phyloP scores from a whole-genome alignment of 768 basidiomycete genomes.

The Lactarius indigo region DNA sequence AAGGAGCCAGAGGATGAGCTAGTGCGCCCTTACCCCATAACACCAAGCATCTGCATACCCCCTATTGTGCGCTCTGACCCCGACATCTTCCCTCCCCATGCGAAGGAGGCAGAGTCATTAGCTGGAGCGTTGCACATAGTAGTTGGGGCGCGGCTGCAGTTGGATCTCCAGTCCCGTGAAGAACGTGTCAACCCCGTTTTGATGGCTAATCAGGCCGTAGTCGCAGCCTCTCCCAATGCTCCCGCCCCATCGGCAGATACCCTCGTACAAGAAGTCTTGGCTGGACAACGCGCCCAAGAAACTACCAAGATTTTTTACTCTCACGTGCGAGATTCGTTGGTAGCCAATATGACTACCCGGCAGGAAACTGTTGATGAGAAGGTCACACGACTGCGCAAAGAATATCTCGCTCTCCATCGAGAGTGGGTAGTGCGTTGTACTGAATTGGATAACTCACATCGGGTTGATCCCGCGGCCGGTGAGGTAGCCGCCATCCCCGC shows the following conservation, averaged over 20 bases:
- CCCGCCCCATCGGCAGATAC: slow-evolving; percentile 37
- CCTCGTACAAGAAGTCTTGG: slow-evolving; percentile 47
- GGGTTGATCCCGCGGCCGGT: slow-evolving; percentile 38
- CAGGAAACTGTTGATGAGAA: slow-evolving; percentile 52
- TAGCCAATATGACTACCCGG: slow-evolving; percentile 51
- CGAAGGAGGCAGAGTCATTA: slow-evolving; percentile 33
- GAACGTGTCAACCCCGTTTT: slow-evolving; percentile 65
- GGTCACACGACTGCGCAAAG: slow-evolving; percentile 49
- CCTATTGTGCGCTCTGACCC: not conserved
- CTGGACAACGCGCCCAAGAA: slow-evolving; percentile 35
- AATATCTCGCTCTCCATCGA: slow-evolving; percentile 67
- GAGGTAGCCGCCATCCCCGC: slow-evolving; percentile 34
- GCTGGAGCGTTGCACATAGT: slow-evolving; percentile 61
- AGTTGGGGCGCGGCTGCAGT: slow-evolving; percentile 56
- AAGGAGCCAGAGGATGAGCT: slow-evolving; percentile 22
- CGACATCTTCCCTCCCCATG: slow-evolving; percentile 9
- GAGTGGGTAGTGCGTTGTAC: slow-evolving; percentile 72
- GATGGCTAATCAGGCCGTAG: slow-evolving; percentile 51
- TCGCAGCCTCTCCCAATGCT: slow-evolving; percentile 37
- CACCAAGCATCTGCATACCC: slow-evolving; percentile 11
- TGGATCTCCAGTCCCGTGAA: slow-evolving; percentile 56
- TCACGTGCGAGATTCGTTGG: slow-evolving; percentile 45
- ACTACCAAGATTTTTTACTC: slow-evolving; percentile 39
- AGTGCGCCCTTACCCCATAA: slow-evolving; percentile 16
- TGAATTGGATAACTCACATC: slow-evolving; percentile 58